These are phyloP conservation scores for Talaromyces wortmannii DNA, from an alignment of 495 filamentous ascomycete species.

Conservation along the genomic window DNA sequence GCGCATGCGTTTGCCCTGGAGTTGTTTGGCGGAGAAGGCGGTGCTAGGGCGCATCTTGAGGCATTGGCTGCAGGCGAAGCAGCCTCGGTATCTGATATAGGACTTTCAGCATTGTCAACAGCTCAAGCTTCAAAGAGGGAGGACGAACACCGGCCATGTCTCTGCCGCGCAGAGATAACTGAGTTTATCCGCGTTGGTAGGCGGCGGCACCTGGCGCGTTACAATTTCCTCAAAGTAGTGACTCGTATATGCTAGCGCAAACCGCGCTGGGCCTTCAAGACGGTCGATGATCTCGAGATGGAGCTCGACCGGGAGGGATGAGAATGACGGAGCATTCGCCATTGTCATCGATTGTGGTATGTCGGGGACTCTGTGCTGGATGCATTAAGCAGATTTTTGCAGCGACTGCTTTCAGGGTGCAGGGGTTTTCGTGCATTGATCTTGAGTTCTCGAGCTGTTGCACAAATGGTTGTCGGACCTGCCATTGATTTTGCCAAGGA, in stretches of 20 bases:
- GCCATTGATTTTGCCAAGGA: too few relatives aligned
- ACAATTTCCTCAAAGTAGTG: neutral
- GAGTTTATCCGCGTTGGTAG: neutral
- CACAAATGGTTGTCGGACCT: too few relatives aligned
- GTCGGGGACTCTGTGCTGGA: neutral
- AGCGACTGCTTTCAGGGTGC: neutral
- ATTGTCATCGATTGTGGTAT: neutral
- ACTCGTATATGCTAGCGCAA: constrained; percentile 3
- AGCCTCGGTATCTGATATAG: neutral
- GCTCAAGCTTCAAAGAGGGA: neutral
- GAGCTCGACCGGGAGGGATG: neutral
- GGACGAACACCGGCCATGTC: constrained; percentile 3
- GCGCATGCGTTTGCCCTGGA: neutral
- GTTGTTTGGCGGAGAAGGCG: neutral
- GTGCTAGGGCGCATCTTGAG: constrained; percentile 1
- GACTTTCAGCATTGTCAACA: neutral
- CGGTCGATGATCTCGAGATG: neutral
- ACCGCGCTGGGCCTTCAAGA: neutral
- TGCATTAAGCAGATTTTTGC: neutral
- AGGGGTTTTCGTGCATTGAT: too few relatives aligned
- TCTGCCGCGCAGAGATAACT: neutral
- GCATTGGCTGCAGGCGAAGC: constrained; percentile 3
- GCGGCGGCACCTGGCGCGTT: neutral
- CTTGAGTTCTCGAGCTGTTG: too few relatives aligned
- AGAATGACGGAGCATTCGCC: neutral